phyloP scores from a whole-genome alignment of 345 rosid genomes.

The Heritiera littoralis region DNA sequence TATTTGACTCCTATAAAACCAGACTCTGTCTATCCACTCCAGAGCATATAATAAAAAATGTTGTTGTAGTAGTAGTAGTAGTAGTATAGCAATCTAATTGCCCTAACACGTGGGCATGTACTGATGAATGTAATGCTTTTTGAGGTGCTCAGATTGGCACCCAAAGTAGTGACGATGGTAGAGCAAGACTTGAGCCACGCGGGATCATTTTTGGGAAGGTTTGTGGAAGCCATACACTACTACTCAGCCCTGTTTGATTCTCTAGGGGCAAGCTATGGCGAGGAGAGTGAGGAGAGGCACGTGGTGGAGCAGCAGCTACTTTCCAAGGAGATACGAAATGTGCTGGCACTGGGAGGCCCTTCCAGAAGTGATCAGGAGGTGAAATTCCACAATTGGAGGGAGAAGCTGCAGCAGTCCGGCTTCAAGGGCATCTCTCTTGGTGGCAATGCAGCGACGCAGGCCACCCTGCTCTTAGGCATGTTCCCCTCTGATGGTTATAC shows the following conservation, averaged over 20 bases:
- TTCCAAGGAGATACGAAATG: slow-evolving; percentile 85
- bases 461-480: slow-evolving; percentile 86
- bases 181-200: slow-evolving; percentile 95
- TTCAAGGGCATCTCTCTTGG: slow-evolving; percentile 81
- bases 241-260: slow-evolving; percentile 96
- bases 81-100: neutral
- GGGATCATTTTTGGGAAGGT: slow-evolving; percentile 88
- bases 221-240: slow-evolving; percentile 98
- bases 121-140: neutral
- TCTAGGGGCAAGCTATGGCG: slow-evolving; percentile 89
- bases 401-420: slow-evolving; percentile 82
- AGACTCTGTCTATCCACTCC: neutral
- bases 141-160: slow-evolving; percentile 60
- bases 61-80: neutral
- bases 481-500: slow-evolving; percentile 96
- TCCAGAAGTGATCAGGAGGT: slow-evolving; percentile 61
- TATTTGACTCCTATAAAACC: neutral
- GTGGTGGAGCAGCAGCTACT: slow-evolving; percentile 95
- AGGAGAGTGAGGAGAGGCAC: slow-evolving; percentile 97
- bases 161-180: slow-evolving; percentile 95
- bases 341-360: slow-evolving; percentile 86
- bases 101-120: neutral
- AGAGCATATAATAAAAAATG: neutral
- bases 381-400: slow-evolving; percentile 92
- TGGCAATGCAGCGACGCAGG: slow-evolving; percentile 93